A percentile compares a stretch with the other conserved stretches of the same genome.
Evolutionary conservation across 164 flowering plant genomes (phyloP).

Genomic region (Aristolochia fimbriata): DNA sequence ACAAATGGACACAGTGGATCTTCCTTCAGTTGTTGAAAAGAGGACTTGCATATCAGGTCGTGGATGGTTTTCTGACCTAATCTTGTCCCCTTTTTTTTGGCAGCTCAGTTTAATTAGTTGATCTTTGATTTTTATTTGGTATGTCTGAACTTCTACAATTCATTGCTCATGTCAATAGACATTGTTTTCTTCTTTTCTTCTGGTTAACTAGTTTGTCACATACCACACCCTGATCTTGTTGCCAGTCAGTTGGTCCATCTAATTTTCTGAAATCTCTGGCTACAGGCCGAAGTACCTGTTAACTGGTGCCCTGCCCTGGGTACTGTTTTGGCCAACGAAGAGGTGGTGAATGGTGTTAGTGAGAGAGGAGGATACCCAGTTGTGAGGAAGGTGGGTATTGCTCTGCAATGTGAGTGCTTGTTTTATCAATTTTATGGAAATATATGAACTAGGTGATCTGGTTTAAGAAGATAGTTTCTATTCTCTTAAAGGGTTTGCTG

Average conservation of each 20-base stretch:
- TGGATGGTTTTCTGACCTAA: background rate
- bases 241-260: background rate
- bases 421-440: background rate
- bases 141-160: background rate
- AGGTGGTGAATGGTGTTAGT: conserved; percentile 91
- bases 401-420: background rate
- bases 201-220: no score
- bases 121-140: no score
- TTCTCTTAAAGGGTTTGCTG: conserved; percentile 22
- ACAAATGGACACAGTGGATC: conserved; percentile 98
- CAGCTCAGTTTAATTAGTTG: no score
- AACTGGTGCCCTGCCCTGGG: conserved; percentile 99
- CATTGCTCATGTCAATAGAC: background rate
- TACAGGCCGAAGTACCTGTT: conserved; percentile 94
- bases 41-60: conserved; percentile 95
- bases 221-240: background rate
- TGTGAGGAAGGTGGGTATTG: conserved; percentile 61
- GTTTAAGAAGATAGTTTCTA: background rate
- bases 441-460: background rate
- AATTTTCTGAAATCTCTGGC: background rate
- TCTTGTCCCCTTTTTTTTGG: no score
- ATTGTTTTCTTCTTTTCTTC: background rate
- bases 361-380: conserved; percentile 99
- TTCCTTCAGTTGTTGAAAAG: conserved; percentile 83
- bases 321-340: conserved; percentile 96